Evolutionary conservation across 441 rosid species (phyloP).

Genomic region (Euphorbia schlechtendalii): DNA sequence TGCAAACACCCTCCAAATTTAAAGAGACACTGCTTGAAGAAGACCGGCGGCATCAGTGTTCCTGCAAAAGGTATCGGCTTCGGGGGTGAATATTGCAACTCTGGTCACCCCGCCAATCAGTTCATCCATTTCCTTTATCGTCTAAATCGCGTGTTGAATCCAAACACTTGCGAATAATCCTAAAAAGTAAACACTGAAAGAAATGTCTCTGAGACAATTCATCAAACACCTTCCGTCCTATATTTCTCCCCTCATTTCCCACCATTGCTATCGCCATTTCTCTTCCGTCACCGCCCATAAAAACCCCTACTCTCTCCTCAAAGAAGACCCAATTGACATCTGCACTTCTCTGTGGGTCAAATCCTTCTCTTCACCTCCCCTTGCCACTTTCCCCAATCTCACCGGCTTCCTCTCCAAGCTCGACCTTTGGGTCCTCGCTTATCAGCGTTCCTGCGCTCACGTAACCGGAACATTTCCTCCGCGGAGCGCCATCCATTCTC

Average conservation of each 20-base stretch:
- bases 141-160: neutral
- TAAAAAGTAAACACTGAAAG: neutral
- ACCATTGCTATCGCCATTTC: slow-evolving; percentile 15
- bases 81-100: too few species aligned
- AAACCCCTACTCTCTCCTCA: slow-evolving; percentile 62
- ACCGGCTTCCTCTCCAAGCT: slow-evolving; percentile 86
- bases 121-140: too few species aligned
- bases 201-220: slow-evolving; percentile 36
- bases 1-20: too few species aligned
- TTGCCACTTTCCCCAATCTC: slow-evolving; percentile 51
- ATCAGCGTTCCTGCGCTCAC: slow-evolving; percentile 80
- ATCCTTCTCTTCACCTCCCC: slow-evolving; percentile 64
- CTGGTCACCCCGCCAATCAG: too few species aligned
- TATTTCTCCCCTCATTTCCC: neutral
- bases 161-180: neutral
- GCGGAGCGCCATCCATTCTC: slow-evolving; percentile 59
- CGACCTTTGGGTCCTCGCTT: slow-evolving; percentile 90
- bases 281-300: slow-evolving; percentile 36
- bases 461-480: slow-evolving; percentile 86
- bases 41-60: too few species aligned
- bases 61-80: too few species aligned
- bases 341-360: slow-evolving; percentile 84
- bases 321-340: slow-evolving; percentile 73
- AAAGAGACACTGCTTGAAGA: too few species aligned
- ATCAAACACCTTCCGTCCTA: slow-evolving; percentile 39